Conservation (phyloP, 2,329 filamentous ascomycete genomes). For the Emergomyces pasteurianus region DNA sequence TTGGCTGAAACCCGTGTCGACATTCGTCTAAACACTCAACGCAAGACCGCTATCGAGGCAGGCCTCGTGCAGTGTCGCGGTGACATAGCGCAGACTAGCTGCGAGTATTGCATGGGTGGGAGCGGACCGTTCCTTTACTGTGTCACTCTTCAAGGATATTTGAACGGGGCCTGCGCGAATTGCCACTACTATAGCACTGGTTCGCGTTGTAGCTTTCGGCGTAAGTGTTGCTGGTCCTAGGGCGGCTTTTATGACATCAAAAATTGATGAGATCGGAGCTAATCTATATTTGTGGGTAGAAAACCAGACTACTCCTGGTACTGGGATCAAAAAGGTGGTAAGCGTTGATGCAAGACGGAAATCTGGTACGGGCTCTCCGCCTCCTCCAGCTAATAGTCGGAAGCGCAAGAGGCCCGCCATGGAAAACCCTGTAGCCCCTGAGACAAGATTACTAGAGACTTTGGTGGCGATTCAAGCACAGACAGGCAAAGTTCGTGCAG, state of each 20-base stretch:
- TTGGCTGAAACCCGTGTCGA: not conserved
- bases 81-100: not conserved
- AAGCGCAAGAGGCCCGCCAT: not conserved
- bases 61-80: not conserved
- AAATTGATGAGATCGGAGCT: not conserved
- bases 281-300: not conserved
- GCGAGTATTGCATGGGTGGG: not conserved
- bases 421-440: not conserved
- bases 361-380: not conserved
- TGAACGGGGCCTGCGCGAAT: not conserved
- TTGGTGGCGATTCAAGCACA: not conserved
- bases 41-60: not conserved
- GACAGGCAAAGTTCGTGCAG: not conserved
- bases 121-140: not conserved
- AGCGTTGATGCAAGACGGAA: not conserved
- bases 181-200: not conserved
- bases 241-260: not conserved
- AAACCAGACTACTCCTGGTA: not conserved
- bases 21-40: not conserved
- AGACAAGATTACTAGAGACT: not conserved
- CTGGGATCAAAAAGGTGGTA: not conserved
- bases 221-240: not conserved
- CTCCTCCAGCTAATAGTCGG: not conserved
- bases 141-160: not conserved
- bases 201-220: not conserved